Evolutionary conservation across 108 stramenopile genomes (phyloP).

Genomic region (Pseudonitzschia multiseries): DNA sequence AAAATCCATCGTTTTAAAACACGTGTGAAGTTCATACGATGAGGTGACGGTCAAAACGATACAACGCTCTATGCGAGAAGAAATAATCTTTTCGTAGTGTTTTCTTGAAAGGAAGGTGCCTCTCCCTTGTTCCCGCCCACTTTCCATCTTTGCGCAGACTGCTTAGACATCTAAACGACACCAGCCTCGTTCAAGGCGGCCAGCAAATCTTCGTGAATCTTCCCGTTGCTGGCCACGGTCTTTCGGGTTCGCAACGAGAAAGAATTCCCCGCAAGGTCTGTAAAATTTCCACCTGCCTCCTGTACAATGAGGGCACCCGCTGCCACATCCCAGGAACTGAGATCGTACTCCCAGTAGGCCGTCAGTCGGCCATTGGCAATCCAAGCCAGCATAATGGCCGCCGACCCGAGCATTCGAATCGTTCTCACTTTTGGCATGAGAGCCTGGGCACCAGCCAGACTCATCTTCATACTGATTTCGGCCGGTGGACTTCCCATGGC

Average conservation of each 20-base stretch:
- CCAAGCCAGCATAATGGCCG: conserved; percentile 82
- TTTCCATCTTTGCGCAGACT: too few relatives aligned
- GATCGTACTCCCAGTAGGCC: conserved; percentile 80
- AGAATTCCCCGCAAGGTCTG: conserved; percentile 62
- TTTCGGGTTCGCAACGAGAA: conserved; percentile 65
- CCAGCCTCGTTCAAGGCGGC: conserved; percentile 58
- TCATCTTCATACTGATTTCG: conserved; percentile 70
- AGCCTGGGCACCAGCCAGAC: conserved; percentile 57
- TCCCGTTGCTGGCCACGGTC: conserved; percentile 72
- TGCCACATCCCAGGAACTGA: conserved; percentile 81
- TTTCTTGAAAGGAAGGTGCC: too few relatives aligned
- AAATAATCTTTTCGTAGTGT: too few relatives aligned
- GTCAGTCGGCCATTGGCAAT: conserved; percentile 76
- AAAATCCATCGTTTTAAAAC: too few relatives aligned
- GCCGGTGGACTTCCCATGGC: conserved; percentile 72
- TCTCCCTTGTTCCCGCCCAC: too few relatives aligned
- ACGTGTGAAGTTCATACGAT: too few relatives aligned
- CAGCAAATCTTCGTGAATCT: conserved; percentile 65
- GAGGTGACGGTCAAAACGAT: too few relatives aligned
- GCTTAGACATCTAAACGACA: conserved; percentile 16
- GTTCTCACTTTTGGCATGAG: conserved; percentile 74
- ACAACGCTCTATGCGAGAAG: too few relatives aligned
- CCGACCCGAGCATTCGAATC: conserved; percentile 79
- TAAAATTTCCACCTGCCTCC: conserved; percentile 73
- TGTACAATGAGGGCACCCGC: conserved; percentile 72